Base-by-base conservation (phyloP, 345 rosid species). In the Theobroma cacao region DNA sequence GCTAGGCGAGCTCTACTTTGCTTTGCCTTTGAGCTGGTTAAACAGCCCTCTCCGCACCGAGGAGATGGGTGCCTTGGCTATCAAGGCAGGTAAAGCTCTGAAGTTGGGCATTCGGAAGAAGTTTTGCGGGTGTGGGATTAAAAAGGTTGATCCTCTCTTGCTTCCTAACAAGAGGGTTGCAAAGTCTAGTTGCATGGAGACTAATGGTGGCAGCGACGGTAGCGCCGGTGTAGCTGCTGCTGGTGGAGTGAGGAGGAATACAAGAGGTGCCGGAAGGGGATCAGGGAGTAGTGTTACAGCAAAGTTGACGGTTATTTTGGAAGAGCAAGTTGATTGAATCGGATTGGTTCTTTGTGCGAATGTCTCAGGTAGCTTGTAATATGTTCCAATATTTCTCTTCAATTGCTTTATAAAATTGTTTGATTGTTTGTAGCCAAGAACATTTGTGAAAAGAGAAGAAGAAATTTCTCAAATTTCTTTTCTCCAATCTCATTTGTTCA, bases 61-160 rank as follows among this genome's bases (percentile, higher is more conserved):
- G 63, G 84, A 88, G 60, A 89, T 91, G 92, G 90, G 83, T 33
- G 82, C 90, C 77, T 83, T 91, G 90, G 92, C 87, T 1, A 85
- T 82, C 31, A 89, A 85, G 77, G 92, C 94, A n/a, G 85, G 87
- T 82, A 72, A 80, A 17, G 94, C 91, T 9, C 80, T 91, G 14
- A 78, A 79, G 77, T 80, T 8, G 40, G 74, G 38, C 4, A 52
- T 56, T 2, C 11, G 47, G 7, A 36, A 22, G 2, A 45, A 14
- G 56, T 67, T 61, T 8, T 73, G 79, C 13, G 74, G 84, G 14
- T 58, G 76, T 48, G 62, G 81, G 45, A n/a, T 48, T 20, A 77
- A 33, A 15, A 75, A 43, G 59, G 60, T 53, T 55, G 82, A 82
- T 66, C 72, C 72, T 20, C 20, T 43, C 52, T 22, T 82, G 74